phyloP scores from a whole-genome alignment of 495 filamentous ascomycete genomes.

The Pyrenula aspistea region DNA sequence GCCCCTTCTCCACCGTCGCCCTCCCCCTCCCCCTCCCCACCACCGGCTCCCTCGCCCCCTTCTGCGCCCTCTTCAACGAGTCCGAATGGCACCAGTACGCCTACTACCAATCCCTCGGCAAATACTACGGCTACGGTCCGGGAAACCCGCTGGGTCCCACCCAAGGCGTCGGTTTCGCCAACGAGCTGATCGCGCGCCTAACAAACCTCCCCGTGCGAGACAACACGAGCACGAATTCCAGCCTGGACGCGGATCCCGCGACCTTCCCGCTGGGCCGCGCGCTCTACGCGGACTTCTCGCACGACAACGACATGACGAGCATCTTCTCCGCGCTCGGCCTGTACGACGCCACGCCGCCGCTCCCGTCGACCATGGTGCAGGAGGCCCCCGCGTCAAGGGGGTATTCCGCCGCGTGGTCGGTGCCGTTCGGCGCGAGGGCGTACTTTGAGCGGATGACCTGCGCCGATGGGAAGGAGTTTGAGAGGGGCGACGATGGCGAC shows the following conservation, averaged over 20 bases:
- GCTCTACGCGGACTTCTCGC: slow-evolving; percentile 77
- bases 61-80: slow-evolving; percentile 60
- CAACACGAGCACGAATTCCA: slow-evolving; percentile 57
- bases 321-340: slow-evolving; percentile 64
- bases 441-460: slow-evolving; percentile 84
- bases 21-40: slow-evolving; percentile 19
- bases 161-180: slow-evolving; percentile 73
- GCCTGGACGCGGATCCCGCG: slow-evolving; percentile 43
- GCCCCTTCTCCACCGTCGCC: slow-evolving; percentile 67
- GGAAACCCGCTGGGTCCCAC: slow-evolving; percentile 68
- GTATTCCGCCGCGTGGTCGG: slow-evolving; percentile 60
- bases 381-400: slow-evolving; percentile 34
- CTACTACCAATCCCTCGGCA: slow-evolving; percentile 62
- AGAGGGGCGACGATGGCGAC: background rate
- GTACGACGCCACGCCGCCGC: slow-evolving; percentile 45
- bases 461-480: slow-evolving; percentile 16
- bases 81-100: slow-evolving; percentile 64
- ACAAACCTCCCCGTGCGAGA: slow-evolving; percentile 55
- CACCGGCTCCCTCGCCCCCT: slow-evolving; percentile 34
- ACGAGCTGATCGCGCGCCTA: slow-evolving; percentile 74
- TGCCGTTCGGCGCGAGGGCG: slow-evolving; percentile 64
- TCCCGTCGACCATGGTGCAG: slow-evolving; percentile 35
- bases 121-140: slow-evolving; percentile 68
- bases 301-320: slow-evolving; percentile 72
- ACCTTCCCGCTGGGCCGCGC: slow-evolving; percentile 57